Base-by-base conservation (phyloP, 345 rosid genomes). In the Populus alba region DNA sequence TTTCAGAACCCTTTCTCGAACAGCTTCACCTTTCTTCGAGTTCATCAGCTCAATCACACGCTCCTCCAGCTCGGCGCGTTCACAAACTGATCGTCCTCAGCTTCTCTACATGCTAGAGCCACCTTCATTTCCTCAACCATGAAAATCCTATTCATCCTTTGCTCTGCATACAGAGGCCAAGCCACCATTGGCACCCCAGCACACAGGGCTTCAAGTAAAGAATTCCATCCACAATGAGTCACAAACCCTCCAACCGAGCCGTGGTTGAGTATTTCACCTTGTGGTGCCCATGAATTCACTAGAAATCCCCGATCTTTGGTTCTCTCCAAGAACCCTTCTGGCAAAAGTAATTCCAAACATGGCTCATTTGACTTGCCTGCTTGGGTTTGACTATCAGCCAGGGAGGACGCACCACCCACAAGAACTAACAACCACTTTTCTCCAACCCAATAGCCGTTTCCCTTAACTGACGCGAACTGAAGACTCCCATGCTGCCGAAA, bases 151-250 rank as follows among this genome's bases (percentile, higher is more conserved):
- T 77, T 78, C 63, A 83, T 25, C 75, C 22, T 81, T 47, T 87
- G 87, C 80, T 87, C 88, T 3, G 87, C 86, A 29, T 84, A 84
- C 1, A 86, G 83, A 3, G 91, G 89, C 89, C 91, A 88, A 0
- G 83, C 86, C 77, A 88, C 1, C 91, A 86, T 84, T 8, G 91
- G 87, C 41, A 86, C 84, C 31, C 91, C 88, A 0, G 81, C 81
- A 0, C 78, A 25, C 38, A 88, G 78, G 1, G 87, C 85, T 75
- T 88, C 91, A 4, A 88, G 76, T 1, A 83, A 63, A 23, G 87
- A 85, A 62, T 85, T 85, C 85, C 87, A 82, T 29, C 85, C 85
- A 57, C 87, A 84, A 70, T 84, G 84, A 41, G 78, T 84, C 72
- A 84, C 84, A 15, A 84, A 81, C 39, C 83, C 87, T 18, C 85